Conservation (phyloP, 2,329 filamentous ascomycete genomes). For the Fusarium nisikadoi region DNA sequence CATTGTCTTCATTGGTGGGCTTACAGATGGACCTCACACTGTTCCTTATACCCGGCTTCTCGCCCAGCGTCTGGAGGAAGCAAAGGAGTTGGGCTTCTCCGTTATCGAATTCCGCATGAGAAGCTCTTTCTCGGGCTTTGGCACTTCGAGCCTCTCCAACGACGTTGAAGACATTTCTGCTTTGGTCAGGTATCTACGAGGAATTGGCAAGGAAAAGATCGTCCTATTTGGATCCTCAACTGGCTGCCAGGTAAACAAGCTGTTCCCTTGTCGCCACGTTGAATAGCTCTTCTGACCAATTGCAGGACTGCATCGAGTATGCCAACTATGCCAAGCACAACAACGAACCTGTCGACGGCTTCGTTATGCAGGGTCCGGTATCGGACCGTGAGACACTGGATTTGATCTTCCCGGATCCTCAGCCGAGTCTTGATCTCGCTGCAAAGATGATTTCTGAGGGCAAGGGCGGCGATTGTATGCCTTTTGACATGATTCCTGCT, state of each 20-base stretch:
- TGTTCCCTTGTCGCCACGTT: neutral
- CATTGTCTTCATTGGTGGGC: slow-evolving; percentile 75
- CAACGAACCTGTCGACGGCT: slow-evolving; percentile 72
- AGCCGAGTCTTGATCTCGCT: slow-evolving; percentile 60
- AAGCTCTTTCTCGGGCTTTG: slow-evolving; percentile 65
- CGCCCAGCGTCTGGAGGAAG: slow-evolving; percentile 55
- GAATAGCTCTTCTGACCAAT: neutral
- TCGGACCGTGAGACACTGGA: slow-evolving; percentile 77
- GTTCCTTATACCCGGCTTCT: slow-evolving; percentile 66
- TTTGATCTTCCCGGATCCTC: slow-evolving; percentile 57
- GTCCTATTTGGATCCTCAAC: slow-evolving; percentile 69
- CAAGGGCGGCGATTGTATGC: slow-evolving; percentile 65
- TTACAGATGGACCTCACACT: slow-evolving; percentile 75
- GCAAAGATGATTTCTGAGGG: slow-evolving; percentile 66
- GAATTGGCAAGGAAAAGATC: slow-evolving; percentile 61
- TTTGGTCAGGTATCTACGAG: slow-evolving; percentile 64
- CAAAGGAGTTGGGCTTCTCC: slow-evolving; percentile 57
- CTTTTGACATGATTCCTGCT: slow-evolving; percentile 54
- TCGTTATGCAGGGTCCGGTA: slow-evolving; percentile 82
- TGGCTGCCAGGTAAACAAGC: slow-evolving; percentile 60
- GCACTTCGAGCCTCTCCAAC: slow-evolving; percentile 59
- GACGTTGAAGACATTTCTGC: slow-evolving; percentile 66
- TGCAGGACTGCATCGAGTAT: slow-evolving; percentile 68
- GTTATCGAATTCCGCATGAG: slow-evolving; percentile 67
- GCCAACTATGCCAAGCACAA: slow-evolving; percentile 54